Conservation (phyloP, 2,329 filamentous ascomycete species). For the Immersiporthe knoxdaviesiana region DNA sequence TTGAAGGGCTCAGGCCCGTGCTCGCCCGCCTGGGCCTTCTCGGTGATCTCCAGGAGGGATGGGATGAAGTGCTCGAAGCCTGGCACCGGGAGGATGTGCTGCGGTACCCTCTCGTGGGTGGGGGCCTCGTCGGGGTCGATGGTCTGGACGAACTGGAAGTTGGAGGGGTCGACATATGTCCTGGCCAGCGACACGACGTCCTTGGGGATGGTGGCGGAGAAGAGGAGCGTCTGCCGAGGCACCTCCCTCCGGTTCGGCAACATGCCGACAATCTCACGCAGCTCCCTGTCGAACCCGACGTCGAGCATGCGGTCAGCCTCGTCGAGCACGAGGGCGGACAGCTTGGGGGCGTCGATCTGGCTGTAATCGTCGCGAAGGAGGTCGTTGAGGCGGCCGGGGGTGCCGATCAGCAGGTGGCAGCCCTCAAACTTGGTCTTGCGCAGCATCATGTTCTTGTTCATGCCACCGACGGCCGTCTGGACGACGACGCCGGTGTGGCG, state of each 20-base stretch:
- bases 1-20: conserved; percentile 71
- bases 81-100: conserved; percentile 69
- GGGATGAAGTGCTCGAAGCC: conserved; percentile 79
- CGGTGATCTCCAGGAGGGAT: conserved; percentile 73
- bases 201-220: conserved; percentile 88
- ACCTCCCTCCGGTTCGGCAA: conserved; percentile 67
- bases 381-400: conserved; percentile 85
- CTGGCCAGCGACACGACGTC: conserved; percentile 82
- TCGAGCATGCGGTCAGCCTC: conserved; percentile 99
- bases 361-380: conserved; percentile 68
- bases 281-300: conserved; percentile 76
- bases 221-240: conserved; percentile 87
- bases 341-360: conserved; percentile 72
- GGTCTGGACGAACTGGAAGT: conserved; percentile 91
- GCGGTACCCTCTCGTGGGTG: conserved; percentile 84
- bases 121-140: conserved; percentile 79
- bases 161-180: conserved; percentile 72
- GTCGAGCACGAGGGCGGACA: conserved; percentile 92
- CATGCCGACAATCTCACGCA: conserved; percentile 60
- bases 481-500: conserved; percentile 66
- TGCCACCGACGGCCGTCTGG: conserved; percentile 88
- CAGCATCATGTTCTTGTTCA: conserved; percentile 73
- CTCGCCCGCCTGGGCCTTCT: conserved; percentile 48
- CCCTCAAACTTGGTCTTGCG: conserved; percentile 70
- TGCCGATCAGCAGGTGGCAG: conserved; percentile 88